Evolutionary conservation across 2,329 filamentous ascomycete genomes (phyloP), one percentile per base, ranked within the genome.

Genomic region (Aspergillus transmontanensis): DNA sequence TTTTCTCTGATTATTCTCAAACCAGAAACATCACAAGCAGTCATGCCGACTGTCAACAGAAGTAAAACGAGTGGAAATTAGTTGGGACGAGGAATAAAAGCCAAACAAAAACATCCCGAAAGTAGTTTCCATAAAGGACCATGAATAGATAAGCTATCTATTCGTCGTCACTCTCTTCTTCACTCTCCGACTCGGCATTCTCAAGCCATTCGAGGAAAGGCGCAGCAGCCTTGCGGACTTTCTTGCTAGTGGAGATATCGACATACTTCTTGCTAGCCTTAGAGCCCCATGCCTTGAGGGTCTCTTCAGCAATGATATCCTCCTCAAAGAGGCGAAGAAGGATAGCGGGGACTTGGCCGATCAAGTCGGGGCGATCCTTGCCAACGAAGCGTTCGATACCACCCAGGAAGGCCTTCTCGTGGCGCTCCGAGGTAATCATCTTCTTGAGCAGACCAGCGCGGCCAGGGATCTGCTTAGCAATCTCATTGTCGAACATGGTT

Each of bases 231-330:
- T 96, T 94, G 83, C 94, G 93, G 67, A 98, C 93, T 86, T 96
- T 96, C 86, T 93, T 94, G 82, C 93, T 96, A 65, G 89, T 94
- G 64, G 89, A 78, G 65, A 96, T 81, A 77, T 98, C 94, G 71
- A 96, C 92, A 78, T 98, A 98, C 84, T 97, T 97, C 90, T 96
- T 97, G 87, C 93, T 97, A 64, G 94, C 93, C 86, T 95, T 97
- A 76, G 87, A 86, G 69, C 94, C 94, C 94, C 95, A 99, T 71
- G 90, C 90, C 80, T 90, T 91, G 76, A 96, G 88, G 19, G 93
- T 87, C 67, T 97, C 94, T 83, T 99, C 95, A 58, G 86, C 89
- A 72, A 97, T 83, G 60, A 99, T 86, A 71, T 99, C 95, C 73
- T 93, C 86, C 81, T 97, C 88, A 81, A 98, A 99, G 82, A 94